Base-by-base conservation (phyloP, 345 rosid species). In the Populus simonii region DNA sequence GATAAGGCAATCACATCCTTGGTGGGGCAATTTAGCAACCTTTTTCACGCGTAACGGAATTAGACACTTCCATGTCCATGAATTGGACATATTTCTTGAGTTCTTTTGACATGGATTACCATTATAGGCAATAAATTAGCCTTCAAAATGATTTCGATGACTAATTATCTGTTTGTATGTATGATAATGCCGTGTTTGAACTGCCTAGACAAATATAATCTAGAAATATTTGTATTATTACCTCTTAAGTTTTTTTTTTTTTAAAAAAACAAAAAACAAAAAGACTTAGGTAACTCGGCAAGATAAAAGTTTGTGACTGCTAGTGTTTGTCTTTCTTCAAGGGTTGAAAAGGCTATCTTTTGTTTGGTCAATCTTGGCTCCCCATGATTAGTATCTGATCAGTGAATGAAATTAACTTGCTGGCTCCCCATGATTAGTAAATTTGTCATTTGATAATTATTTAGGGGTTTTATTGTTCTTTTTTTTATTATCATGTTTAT, bases 1-100 rank as follows among this genome's bases (percentile, higher is more conserved):
- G 87, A 85, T 84, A 83, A 79, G 85, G 72, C 77, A 63, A 80
- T 78, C 84, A 62, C 77, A 78, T 77, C 73, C 25, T 61, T 49
- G 25, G 45, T 22, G 78, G 78, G 80, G 77, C 8, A 33, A 8
- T 20, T 17, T 12, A 31, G 55, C 59, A 38, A 66, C 70, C 70
- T 11, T 66, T 77, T 68, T 82, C 84, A 82, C 81, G 82, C 82
- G 73, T 71, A 78, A 78, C 62, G 33, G 49, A 78, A 55, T 74
- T 76, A 71, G 72, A 69, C 55, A 70, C 31, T 72, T 76, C 74
- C 9, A 63, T 71, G 33, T 36, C n/a, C 33, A 55, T 55, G 47
- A 33, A 33, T 29, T 71, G 13, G 33, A 18, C 2, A 29, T 6
- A 16, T 71, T 71, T 18, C 20, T 31, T 47, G 7, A 3, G 25